These are phyloP conservation scores for Tulasnella calospora DNA, from an alignment of 768 basidiomycete genomes.

Conservation along the genomic window DNA sequence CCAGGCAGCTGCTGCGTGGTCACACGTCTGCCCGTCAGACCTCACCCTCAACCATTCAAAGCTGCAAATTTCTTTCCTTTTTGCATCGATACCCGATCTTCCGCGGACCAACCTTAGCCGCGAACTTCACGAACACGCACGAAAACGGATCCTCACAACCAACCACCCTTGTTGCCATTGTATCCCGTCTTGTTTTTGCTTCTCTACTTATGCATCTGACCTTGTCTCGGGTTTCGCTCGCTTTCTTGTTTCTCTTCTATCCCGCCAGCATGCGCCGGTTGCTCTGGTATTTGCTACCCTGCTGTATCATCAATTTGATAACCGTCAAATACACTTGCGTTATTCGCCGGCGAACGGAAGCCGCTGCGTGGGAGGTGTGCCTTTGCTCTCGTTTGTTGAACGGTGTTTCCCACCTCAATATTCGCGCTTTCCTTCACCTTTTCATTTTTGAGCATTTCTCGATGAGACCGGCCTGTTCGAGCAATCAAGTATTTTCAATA, in stretches of 20 bases:
- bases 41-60: background rate
- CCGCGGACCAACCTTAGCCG: background rate
- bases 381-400: background rate
- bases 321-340: background rate
- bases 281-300: constrained; percentile 6
- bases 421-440: background rate
- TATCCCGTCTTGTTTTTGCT: background rate
- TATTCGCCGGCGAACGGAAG: background rate
- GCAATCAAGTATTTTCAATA: background rate
- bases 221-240: background rate
- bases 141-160: background rate
- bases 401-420: background rate
- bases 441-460: background rate
- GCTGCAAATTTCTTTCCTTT: background rate
- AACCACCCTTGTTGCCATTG: background rate
- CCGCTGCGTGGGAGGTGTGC: background rate
- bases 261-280: constrained; percentile 1
- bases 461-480: background rate
- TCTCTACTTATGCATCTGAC: background rate
- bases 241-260: background rate
- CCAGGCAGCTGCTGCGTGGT: background rate
- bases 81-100: background rate
- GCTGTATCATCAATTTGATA: background rate
- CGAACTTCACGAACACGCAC: background rate
- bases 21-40: background rate